Base-by-base conservation (phyloP, 2,329 filamentous ascomycete genomes). In the Claviceps quebecensis region DNA sequence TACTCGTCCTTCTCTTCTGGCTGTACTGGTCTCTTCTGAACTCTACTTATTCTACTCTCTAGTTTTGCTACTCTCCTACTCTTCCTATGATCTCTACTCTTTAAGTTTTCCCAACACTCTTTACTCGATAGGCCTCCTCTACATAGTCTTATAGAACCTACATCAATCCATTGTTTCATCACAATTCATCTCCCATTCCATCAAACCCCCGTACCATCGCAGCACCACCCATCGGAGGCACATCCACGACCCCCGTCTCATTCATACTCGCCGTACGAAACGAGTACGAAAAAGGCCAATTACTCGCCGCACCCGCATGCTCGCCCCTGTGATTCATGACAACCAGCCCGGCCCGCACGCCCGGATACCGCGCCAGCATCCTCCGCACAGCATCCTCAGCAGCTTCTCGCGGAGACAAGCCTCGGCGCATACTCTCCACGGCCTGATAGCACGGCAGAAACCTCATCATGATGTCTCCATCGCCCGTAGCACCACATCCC, bases 391-490 rank as follows among this genome's bases (percentile, higher is more conserved):
- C 73, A 51, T 79, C 73, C 46, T 74, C 68, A 0, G 76, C 76
- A 0, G 76, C 75, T 5, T 36, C 69, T 65, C 4, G 58, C 0
- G 76, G 73, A 0, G 61, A 61, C 69, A 78, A 70, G 1, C 75
- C 75, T 1, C 58, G 61, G 11, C 76, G 65, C 59, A 79, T 53
- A 53, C 65, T 77, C 63, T 79, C 76, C 1, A 79, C 70, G 1
- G 75, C 76, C 57, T 78, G 76, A 56, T 78, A 78, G 58, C 76
- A 79, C 0, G 76, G 76, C 23, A 78, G 59, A 55, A 78, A 77
- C 4, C 75, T 68, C 70, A 77, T 75, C 74, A 78, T 77, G 53
- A 78, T 61, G 57, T 79, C 76, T 0, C 76, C 76, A 50, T 79
- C 75, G 1, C 76, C 76, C 0, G 76, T 78, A 2, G 76, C 74